Percentiles rank a stretch among this genome's conserved stretches.
phyloP scores from a whole-genome alignment of 441 rosid genomes.

The Adansonia grandidieri region DNA sequence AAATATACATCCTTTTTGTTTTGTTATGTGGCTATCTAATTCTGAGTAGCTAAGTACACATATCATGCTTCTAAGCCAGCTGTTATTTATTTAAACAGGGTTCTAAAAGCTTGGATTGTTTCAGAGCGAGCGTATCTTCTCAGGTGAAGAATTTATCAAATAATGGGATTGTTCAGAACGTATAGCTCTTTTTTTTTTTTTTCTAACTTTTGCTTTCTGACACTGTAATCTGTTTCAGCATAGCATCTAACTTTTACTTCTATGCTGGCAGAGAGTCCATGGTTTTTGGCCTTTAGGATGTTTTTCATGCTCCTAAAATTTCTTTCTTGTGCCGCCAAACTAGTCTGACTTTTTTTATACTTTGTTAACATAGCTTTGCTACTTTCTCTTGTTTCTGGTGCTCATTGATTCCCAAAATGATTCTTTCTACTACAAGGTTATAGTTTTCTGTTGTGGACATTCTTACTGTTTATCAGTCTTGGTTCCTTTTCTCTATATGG shows the following conservation, averaged over 20 bases:
- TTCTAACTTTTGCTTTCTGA: background rate
- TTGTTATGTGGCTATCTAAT: background rate
- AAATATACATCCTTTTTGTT: background rate
- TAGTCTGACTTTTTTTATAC: background rate
- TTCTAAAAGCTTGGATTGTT: constrained; percentile 37
- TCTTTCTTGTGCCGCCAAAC: background rate
- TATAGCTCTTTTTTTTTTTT: constrained; percentile 30
- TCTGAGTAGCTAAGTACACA: constrained; percentile 1
- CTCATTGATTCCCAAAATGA: background rate
- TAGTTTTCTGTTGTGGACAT: background rate
- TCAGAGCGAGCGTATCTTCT: constrained; percentile 36
- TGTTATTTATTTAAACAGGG: constrained; percentile 37
- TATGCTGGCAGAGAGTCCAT: background rate
- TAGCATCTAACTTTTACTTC: background rate
- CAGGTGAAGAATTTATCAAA: constrained; percentile 48
- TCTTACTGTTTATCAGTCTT: constrained; percentile 1
- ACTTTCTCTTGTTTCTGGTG: background rate
- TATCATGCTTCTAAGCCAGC: constrained; percentile 2
- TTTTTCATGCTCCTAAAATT: background rate
- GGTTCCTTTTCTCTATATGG: background rate
- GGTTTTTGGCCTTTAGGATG: constrained; percentile 3
- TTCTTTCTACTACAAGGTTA: background rate
- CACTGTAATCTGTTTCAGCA: background rate
- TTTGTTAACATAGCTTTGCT: background rate
- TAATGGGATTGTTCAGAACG: constrained; percentile 63